Conservation (phyloP, 2,329 filamentous ascomycete genomes). For the Aureobasidium lini region DNA sequence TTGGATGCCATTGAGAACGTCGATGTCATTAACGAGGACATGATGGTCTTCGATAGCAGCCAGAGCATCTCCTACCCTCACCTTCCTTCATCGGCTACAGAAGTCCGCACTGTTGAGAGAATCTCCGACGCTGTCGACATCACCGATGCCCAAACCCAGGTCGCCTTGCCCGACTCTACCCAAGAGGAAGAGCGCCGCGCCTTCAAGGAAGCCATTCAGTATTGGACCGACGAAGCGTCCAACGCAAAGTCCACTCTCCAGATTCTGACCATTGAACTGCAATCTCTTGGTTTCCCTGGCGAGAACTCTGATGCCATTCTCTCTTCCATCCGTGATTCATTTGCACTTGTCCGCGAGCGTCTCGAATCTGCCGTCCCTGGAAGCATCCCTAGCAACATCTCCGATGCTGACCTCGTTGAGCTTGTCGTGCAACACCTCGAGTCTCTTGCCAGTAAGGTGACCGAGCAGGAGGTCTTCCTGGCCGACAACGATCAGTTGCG, state of each 20-base stretch:
- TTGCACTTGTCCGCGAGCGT: slow-evolving; percentile 32
- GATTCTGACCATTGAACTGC: slow-evolving; percentile 37
- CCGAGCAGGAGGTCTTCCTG: slow-evolving; percentile 22
- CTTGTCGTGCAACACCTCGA: slow-evolving; percentile 34
- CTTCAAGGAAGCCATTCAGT: slow-evolving; percentile 35
- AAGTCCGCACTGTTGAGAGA: slow-evolving; percentile 2
- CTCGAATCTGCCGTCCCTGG: slow-evolving; percentile 36
- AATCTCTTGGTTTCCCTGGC: slow-evolving; percentile 34
- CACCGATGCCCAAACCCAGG: slow-evolving; percentile 14
- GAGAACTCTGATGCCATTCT: slow-evolving; percentile 30
- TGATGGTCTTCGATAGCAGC: slow-evolving; percentile 27
- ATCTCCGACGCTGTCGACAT: slow-evolving; percentile 4
- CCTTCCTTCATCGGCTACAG: slow-evolving; percentile 16
- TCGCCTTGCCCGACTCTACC: slow-evolving; percentile 16
- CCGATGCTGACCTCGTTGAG: slow-evolving; percentile 33
- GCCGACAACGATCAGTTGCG: slow-evolving; percentile 30
- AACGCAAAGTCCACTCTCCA: slow-evolving; percentile 34
- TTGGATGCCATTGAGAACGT: slow-evolving; percentile 18
- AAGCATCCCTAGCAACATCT: slow-evolving; percentile 28
- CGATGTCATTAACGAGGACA: slow-evolving; percentile 22
- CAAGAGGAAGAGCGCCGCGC: slow-evolving; percentile 24
- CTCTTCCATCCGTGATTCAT: slow-evolving; percentile 34
- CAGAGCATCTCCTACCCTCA: slow-evolving; percentile 22
- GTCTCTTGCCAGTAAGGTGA: slow-evolving; percentile 16
- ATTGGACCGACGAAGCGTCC: slow-evolving; percentile 31